Evolutionary conservation across 2,329 filamentous ascomycete genomes (phyloP).

Genomic region (Colletotrichum lini): DNA sequence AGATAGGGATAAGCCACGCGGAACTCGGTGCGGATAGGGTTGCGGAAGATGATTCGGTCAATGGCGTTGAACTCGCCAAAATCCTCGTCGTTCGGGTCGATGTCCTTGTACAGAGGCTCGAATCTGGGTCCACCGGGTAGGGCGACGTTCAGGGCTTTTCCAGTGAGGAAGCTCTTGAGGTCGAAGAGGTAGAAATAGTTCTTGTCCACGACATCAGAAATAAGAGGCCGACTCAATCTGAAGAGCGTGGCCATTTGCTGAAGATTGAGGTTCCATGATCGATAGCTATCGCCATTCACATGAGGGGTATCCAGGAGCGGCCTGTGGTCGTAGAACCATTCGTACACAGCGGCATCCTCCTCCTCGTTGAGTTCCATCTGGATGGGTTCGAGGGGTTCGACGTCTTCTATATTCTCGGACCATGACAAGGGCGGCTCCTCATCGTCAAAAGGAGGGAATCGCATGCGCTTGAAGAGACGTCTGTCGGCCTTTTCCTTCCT

Average conservation of each 20-base stretch:
- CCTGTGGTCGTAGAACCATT: slow-evolving; percentile 98
- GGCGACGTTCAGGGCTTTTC: slow-evolving; percentile 96
- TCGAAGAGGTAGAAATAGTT: slow-evolving; percentile 99
- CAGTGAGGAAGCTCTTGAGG: slow-evolving; percentile 92
- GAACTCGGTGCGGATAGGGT: slow-evolving; percentile 94
- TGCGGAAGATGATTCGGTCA: slow-evolving; percentile 98
- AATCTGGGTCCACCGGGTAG: slow-evolving; percentile 98
- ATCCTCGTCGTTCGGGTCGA: slow-evolving; percentile 98
- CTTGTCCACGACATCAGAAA: slow-evolving; percentile 93
- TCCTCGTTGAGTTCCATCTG: slow-evolving; percentile 98
- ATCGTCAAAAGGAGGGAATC: slow-evolving; percentile 98
- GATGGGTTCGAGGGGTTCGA: slow-evolving; percentile 96
- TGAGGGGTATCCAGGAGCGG: slow-evolving; percentile 92
- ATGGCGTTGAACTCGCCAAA: slow-evolving; percentile 99
- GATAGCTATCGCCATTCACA: slow-evolving; percentile 97
- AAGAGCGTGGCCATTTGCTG: slow-evolving; percentile 98
- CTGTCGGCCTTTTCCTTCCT: slow-evolving; percentile 97
- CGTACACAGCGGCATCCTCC: slow-evolving; percentile 90
- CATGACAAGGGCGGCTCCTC: slow-evolving; percentile 97
- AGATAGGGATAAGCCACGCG: slow-evolving; percentile 94
- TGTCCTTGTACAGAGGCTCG: slow-evolving; percentile 97
- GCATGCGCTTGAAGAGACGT: slow-evolving; percentile 97
- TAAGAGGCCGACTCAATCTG: slow-evolving; percentile 88
- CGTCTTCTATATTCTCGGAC: slow-evolving; percentile 99
- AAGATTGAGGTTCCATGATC: slow-evolving; percentile 91